Conservation (phyloP, 2,329 filamentous ascomycete genomes). For the Mycosphaerella arachidis region DNA sequence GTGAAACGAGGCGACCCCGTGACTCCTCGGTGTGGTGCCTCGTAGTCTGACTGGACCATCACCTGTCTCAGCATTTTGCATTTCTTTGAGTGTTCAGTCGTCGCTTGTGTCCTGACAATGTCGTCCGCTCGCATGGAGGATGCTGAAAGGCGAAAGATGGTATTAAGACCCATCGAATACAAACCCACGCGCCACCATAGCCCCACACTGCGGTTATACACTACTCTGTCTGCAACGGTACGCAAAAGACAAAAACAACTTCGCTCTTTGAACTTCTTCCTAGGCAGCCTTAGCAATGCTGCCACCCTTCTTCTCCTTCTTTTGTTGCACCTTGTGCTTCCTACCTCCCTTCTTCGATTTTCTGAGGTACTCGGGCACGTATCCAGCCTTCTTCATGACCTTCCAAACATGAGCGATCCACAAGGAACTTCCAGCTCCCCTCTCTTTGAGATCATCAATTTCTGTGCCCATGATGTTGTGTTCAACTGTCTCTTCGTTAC, state of each 20-base stretch:
- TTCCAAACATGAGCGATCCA: constrained; percentile 10
- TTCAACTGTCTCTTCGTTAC: constrained; percentile 28
- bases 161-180: not conserved
- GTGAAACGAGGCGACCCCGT: too few species aligned
- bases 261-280: not conserved
- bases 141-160: too few species aligned
- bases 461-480: constrained; percentile 24
- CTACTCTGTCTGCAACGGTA: not conserved
- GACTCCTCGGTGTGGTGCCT: too few species aligned
- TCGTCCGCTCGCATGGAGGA: too few species aligned
- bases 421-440: constrained; percentile 9
- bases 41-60: too few species aligned
- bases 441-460: constrained; percentile 10
- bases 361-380: not conserved
- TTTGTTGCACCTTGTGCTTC: not conserved
- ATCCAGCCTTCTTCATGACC: not conserved
- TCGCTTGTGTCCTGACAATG: too few species aligned
- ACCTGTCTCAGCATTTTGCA: too few species aligned
- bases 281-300: too few species aligned
- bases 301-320: constrained; percentile 1
- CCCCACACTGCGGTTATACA: not conserved
- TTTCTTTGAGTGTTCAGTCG: too few species aligned
- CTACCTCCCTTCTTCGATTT: not conserved
- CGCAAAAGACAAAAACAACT: not conserved
- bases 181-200: not conserved